Base-by-base conservation (phyloP, 2,329 filamentous ascomycete genomes). In the Paramyrothecium roridum region DNA sequence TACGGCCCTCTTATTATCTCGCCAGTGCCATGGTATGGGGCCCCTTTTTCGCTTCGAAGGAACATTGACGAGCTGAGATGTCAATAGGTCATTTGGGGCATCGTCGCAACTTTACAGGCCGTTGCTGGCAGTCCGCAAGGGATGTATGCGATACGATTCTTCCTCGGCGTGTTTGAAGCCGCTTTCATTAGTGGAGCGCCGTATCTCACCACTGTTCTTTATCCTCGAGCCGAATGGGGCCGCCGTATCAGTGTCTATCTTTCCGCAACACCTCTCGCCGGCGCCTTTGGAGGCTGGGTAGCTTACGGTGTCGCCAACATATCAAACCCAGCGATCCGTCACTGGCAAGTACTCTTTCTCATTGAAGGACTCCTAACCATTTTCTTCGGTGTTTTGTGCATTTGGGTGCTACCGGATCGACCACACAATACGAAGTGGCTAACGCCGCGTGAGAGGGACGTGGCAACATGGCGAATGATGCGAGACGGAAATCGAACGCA, bases 291-390 rank as follows among this genome's bases (percentile, higher is more conserved):
- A 0, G 83, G 86, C 3, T 86, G 84, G 2, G 72, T 88, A 16
- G 85, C 85, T 1, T 87, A 85, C 56, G 83, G 79, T 3, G 88
- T 90, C 66, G 79, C 83, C 8, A 83, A 79, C 56, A 48, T 48
- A 20, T 23, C 13, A 4, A 48, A 22, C 46, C 46, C 46, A 22
- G 46, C 46, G 6, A 48, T 48, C 2, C 46, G 46, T 21, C 46
- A 48, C 46, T 91, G 88, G 88, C 79, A 85, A 57, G 66, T 87
- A 12, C 65, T 89, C 59, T 85, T 88, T 66, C 72, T 89, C 3
- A 81, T 89, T 7, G 72, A 74, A 51, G 71, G 72, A 2, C 37
- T 72, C 1, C 67, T 71, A 1, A 70, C 71, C 1, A 48, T 72
- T 21, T 11, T 69, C 17, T 57, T 72, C 45, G 69, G 70, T 4